Percentiles rank a stretch among this genome's conserved stretches.
phyloP scores from a whole-genome alignment of 345 rosid genomes.

The Hibiscus trionum region DNA sequence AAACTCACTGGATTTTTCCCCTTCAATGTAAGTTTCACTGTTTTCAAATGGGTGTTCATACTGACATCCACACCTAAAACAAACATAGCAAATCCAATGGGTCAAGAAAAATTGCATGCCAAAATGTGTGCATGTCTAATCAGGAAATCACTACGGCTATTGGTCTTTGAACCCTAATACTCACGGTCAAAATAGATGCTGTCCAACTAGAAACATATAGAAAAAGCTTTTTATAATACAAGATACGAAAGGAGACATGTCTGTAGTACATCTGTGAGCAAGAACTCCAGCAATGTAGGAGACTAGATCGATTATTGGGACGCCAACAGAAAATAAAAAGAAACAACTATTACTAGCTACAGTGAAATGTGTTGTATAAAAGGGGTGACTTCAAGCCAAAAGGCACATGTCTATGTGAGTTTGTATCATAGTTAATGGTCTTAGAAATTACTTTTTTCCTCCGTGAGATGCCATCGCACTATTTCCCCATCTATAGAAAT shows the following conservation, averaged over 20 bases:
- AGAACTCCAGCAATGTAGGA: not conserved
- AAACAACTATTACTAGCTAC: not conserved
- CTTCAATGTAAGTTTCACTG: constrained; percentile 82
- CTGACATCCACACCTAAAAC: constrained; percentile 88
- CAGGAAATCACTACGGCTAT: not conserved
- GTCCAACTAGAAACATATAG: not conserved
- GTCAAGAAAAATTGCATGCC: not conserved
- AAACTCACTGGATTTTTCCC: constrained; percentile 84
- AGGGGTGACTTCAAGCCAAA: not conserved
- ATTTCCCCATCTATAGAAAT: not conserved
- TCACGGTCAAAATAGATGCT: not conserved
- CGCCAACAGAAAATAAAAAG: not conserved
- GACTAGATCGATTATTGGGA: not conserved
- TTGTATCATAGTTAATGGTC: not conserved
- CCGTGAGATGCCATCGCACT: not conserved
- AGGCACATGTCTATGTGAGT: not conserved
- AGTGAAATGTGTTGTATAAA: not conserved
- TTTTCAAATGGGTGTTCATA: constrained; percentile 96
- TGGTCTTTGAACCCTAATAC: not conserved
- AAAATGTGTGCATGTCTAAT: not conserved
- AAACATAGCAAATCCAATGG: not conserved
- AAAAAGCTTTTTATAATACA: not conserved
- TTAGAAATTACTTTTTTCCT: not conserved
- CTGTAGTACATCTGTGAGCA: not conserved
- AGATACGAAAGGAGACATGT: not conserved